Conservation (phyloP, 306 rosid genomes). For the Dalbergia oliveri region DNA sequence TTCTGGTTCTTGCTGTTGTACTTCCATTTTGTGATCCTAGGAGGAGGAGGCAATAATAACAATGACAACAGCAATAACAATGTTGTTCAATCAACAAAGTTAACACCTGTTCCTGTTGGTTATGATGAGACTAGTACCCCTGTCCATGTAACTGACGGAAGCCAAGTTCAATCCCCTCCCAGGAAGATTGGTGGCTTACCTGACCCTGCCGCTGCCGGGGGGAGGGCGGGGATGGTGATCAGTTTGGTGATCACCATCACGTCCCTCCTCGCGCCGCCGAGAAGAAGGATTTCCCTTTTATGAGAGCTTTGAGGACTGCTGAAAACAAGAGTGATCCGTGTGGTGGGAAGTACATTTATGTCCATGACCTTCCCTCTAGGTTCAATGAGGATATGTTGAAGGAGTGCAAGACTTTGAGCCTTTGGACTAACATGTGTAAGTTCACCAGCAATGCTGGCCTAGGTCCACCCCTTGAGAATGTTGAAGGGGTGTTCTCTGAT, state of each 20-base stretch:
- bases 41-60: slow-evolving; percentile 15
- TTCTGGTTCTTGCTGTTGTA: slow-evolving; percentile 84
- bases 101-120: slow-evolving; percentile 43
- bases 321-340: slow-evolving; percentile 96
- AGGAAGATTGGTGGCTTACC: slow-evolving; percentile 37
- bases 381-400: slow-evolving; percentile 95
- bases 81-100: slow-evolving; percentile 51
- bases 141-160: slow-evolving; percentile 41
- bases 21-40: slow-evolving; percentile 81
- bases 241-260: too few relatives aligned
- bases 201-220: background rate
- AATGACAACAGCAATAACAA: background rate
- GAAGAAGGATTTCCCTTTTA: slow-evolving; percentile 60
- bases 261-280: background rate
- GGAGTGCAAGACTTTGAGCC: slow-evolving; percentile 83
- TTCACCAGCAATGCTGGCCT: slow-evolving; percentile 94
- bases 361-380: slow-evolving; percentile 88
- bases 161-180: slow-evolving; percentile 32
- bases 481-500: slow-evolving; percentile 85
- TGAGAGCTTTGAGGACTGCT: slow-evolving; percentile 71
- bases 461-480: slow-evolving; percentile 96
- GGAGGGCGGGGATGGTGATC: too few relatives aligned
- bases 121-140: slow-evolving; percentile 38
- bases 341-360: slow-evolving; percentile 95
- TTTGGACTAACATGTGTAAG: slow-evolving; percentile 98